These are phyloP conservation scores for Verruconis gallopava DNA, from an alignment of 2,329 filamentous ascomycete genomes.

Conservation along the genomic window DNA sequence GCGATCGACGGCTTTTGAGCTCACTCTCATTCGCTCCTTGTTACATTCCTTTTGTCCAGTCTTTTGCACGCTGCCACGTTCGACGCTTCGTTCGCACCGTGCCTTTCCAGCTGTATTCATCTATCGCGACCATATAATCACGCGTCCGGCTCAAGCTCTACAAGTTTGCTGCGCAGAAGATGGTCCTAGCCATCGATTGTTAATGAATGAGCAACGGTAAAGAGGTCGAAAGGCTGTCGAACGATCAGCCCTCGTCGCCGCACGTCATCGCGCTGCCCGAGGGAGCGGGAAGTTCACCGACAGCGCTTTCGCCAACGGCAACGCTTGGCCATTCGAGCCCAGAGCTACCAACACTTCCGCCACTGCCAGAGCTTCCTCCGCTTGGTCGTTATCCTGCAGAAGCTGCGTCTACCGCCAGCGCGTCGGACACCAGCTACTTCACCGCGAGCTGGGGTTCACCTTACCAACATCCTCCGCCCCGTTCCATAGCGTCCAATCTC, in stretches of 20 bases:
- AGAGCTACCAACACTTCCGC: conserved; percentile 27
- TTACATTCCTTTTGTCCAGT: background rate
- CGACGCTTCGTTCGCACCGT: too few relatives aligned
- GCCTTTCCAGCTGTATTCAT: too few relatives aligned
- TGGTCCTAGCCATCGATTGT: conserved; percentile 2
- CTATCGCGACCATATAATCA: too few relatives aligned
- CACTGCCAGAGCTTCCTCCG: conserved; percentile 22
- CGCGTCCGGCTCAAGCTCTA: background rate
- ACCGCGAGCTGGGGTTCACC: conserved; percentile 89
- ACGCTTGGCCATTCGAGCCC: conserved; percentile 29
- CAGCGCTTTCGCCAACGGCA: conserved; percentile 24
- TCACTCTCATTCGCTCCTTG: conserved; percentile 1
- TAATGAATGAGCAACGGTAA: conserved; percentile 9
- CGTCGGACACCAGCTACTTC: conserved; percentile 38
- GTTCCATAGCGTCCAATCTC: conserved; percentile 15
- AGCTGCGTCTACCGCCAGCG: conserved; percentile 27
- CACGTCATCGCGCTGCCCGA: background rate
- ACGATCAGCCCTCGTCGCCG: conserved; percentile 5
- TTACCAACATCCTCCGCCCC: conserved; percentile 54
- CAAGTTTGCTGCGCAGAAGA: background rate
- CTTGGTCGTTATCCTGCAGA: conserved; percentile 22
- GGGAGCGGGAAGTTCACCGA: background rate
- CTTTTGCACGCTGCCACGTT: too few relatives aligned
- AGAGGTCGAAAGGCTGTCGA: conserved; percentile 5
- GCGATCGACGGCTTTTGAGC: background rate